Percentiles rank a stretch among this genome's conserved stretches.
Evolutionary conservation across 2,329 filamentous ascomycete genomes (phyloP).

Genomic region (Remersonia thermophila): DNA sequence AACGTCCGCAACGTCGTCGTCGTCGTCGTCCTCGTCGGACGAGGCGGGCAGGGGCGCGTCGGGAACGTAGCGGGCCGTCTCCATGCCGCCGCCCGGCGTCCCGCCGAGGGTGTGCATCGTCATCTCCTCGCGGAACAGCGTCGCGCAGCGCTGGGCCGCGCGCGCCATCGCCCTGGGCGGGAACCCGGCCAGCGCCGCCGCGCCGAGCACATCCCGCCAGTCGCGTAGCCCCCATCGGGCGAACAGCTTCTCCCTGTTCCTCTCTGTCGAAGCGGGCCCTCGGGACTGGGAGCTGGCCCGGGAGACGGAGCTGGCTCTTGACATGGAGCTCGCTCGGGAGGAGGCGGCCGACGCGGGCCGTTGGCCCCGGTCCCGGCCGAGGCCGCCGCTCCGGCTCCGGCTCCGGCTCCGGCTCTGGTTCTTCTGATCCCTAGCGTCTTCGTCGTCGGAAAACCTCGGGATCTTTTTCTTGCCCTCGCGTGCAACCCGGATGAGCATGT

Average conservation of each 20-base stretch:
- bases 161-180: conserved; percentile 51
- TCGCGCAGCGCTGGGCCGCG: conserved; percentile 60
- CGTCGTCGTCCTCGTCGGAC: conserved; percentile 8
- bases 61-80: conserved; percentile 19
- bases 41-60: conserved; percentile 1
- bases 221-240: conserved; percentile 43
- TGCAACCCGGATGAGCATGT: conserved; percentile 25
- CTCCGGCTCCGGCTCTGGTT: conserved; percentile 1
- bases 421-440: neutral
- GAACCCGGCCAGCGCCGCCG: conserved; percentile 66
- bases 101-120: conserved; percentile 40
- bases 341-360: conserved; percentile 11
- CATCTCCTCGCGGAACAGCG: conserved; percentile 64
- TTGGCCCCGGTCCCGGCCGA: neutral
- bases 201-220: conserved; percentile 75
- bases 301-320: neutral
- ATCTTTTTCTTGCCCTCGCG: conserved; percentile 21
- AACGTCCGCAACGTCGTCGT: conserved; percentile 7
- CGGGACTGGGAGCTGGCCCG: conserved; percentile 1
- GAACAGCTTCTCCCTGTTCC: conserved; percentile 7
- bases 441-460: neutral
- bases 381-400: conserved; percentile 1
- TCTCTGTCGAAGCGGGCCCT: conserved; percentile 1
- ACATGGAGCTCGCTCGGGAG: conserved; percentile 11
- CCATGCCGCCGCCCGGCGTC: conserved; percentile 6